A percentile compares a stretch with the other conserved stretches of the same genome.
These are phyloP conservation scores for Cercis canadensis DNA, from an alignment of 306 rosid genomes.

Conservation along the genomic window DNA sequence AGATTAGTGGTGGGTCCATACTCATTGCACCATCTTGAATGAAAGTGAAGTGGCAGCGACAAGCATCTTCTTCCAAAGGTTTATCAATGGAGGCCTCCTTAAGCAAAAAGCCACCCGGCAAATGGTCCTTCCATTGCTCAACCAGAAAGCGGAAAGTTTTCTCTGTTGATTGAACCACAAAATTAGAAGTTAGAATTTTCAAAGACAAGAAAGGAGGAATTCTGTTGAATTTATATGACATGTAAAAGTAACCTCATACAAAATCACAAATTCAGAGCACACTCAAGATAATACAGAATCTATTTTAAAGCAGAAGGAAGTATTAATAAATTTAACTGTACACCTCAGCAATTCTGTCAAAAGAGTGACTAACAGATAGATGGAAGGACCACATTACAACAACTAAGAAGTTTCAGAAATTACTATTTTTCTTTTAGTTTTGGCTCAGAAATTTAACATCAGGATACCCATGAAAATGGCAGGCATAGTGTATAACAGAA, in stretches of 20 bases:
- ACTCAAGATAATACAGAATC: neutral
- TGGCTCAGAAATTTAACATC: too few species aligned
- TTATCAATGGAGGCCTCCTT: slow-evolving; percentile 83
- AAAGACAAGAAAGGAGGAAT: neutral
- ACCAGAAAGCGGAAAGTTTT: slow-evolving; percentile 80
- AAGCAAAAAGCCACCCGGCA: slow-evolving; percentile 70
- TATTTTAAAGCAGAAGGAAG: neutral
- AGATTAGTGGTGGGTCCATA: slow-evolving; percentile 53
- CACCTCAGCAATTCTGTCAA: neutral
- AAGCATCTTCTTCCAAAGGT: slow-evolving; percentile 91
- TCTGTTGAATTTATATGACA: neutral
- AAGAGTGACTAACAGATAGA: too few species aligned
- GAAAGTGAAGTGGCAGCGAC: slow-evolving; percentile 79
- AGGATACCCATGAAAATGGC: neutral
- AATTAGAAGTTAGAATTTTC: slow-evolving; percentile 6
- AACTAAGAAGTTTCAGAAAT: neutral
- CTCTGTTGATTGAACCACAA: slow-evolving; percentile 52
- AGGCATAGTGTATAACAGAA: neutral
- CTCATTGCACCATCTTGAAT: slow-evolving; percentile 57
- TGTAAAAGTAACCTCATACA: neutral
- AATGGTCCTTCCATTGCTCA: slow-evolving; percentile 87
- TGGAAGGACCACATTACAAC: neutral
- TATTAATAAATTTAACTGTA: neutral
- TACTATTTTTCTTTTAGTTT: neutral
- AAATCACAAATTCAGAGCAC: neutral